Base-by-base conservation (phyloP, 2,329 filamentous ascomycete genomes). In the Aspergillus ustus region DNA sequence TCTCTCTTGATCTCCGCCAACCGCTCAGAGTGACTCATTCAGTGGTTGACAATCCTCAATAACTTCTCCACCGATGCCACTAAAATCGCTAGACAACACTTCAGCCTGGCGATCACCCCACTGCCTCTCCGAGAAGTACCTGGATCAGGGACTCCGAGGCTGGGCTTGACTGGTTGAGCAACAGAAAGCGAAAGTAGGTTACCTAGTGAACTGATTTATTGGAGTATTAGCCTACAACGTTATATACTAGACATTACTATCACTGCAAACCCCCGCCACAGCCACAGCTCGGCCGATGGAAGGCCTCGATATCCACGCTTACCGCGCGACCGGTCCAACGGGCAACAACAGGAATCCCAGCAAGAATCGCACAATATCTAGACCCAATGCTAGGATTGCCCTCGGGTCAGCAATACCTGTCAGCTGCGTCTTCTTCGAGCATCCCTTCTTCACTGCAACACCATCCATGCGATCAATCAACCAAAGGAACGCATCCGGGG, bases 401-500 rank as follows among this genome's bases (percentile, higher is more conserved):
- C 37, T n/a, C 0, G 64, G 65, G 28, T 68, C 62, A 13, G 45
- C 28, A 49, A 70, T 37, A 2, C 59, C 63, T 2, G 67, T 69
- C 17, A 65, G 52, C 29, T 40, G 49, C 4, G 67, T 70, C 3
- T 60, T 61, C 2, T 49, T 63, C 7, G 57, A 49, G 20, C 69
- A 70, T 3, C 60, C 61, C 22, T 37, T n/a, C 7, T 60, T 50
- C 3, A 63, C 60, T 4, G 65, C 57, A 1, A 58, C 48, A 0
- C 66, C 63, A 4, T 63, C 55, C 64, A 72, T 63, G 1, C 70
- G 66, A 52, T 72, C 67, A 7, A 63, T 61, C 15, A 77, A 31
- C 70, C 70, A 77, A 40, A 67, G 61, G 37, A 77, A 62, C 1
- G 76, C 77, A 55, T 72, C 63, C 1, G 70, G 66, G 2, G 70